Conservation (phyloP, 2,329 filamentous ascomycete species). For the Penicillium sp. region DNA sequence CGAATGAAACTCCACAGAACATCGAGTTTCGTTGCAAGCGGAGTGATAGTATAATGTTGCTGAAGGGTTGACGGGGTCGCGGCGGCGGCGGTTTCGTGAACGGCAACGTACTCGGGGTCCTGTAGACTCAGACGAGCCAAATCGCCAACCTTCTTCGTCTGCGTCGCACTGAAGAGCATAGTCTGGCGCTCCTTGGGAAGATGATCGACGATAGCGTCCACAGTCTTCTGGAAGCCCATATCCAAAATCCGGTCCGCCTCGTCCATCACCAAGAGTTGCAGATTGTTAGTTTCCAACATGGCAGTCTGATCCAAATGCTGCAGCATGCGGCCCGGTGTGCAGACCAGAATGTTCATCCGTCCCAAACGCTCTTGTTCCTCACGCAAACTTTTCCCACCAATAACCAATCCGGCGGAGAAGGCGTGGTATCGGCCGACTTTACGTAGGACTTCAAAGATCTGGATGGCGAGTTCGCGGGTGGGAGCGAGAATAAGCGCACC, state of each 20-base stretch:
- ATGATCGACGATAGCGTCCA: constrained; percentile 92
- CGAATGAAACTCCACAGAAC: constrained; percentile 92
- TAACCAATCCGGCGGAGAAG: constrained; percentile 90
- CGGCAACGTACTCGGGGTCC: constrained; percentile 92
- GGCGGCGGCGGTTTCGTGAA: constrained; percentile 77
- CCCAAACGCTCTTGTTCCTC: constrained; percentile 83
- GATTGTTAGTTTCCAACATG: constrained; percentile 82
- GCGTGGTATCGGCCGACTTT: constrained; percentile 86
- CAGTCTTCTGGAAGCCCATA: constrained; percentile 88
- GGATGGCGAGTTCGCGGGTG: constrained; percentile 90
- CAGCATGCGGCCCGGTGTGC: constrained; percentile 90
- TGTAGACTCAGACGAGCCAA: constrained; percentile 83
- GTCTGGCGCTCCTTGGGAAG: constrained; percentile 85
- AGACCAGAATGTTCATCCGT: constrained; percentile 96
- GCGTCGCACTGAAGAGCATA: constrained; percentile 91
- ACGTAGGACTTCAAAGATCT: constrained; percentile 92
- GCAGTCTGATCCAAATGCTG: constrained; percentile 96
- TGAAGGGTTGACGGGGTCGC: constrained; percentile 83
- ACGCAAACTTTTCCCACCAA: constrained; percentile 86
- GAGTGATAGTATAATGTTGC: constrained; percentile 87
- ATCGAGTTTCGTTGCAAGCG: constrained; percentile 85
- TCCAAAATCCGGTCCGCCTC: constrained; percentile 97
- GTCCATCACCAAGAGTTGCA: constrained; percentile 91
- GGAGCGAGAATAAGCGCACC: constrained; percentile 92
- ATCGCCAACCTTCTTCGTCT: constrained; percentile 92